Base-by-base conservation (phyloP, 768 basidiomycete genomes). In the Suillus weaverae region DNA sequence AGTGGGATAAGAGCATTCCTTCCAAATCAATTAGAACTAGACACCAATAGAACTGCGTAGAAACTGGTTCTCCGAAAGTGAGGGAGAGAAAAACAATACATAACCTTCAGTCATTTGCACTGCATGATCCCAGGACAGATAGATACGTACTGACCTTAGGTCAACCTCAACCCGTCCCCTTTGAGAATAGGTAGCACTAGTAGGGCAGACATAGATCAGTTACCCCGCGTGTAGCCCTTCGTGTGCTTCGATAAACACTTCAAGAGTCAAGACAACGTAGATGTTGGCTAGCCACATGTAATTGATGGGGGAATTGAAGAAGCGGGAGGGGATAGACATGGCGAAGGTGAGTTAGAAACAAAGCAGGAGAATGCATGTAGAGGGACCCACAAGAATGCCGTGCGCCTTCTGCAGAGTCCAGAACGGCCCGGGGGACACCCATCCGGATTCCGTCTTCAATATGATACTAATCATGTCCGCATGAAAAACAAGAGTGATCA, bases 181-280 rank as follows among this genome's bases (percentile, higher is more conserved):
- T 26, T 67, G 41, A 88, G 85, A 65, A 85, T 87, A 62, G 86
- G 74, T 20, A 86, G 20, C 8, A 48, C 46, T 48, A 85, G 77
- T 32, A 85, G 69, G 3, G 73, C 79, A 2, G 70, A 70, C 1
- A 51, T 61, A 6, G 67, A 62, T 0, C 75, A 78, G 9, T 84
- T 67, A 2, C 74, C 72, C 26, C 86, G 81, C 1, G 76, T 79
- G 69, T 84, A 86, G 80, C 32, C 81, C 68, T 35, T 84, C 78
- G 70, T 89, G 77, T 0, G 71, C 71, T 1, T 75, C 70, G 7
- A 83, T 79, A 4, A 88, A 71, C 35, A 85, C 79, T 10, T 71
- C 69, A 89, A 92, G 46, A 82, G 10, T 71, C 69, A 89, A 92
- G 46, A 82, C 79, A n/a, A 90, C 90, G 70, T 87, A 86, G 3